A percentile compares a stretch with the other conserved stretches of the same genome.
Evolutionary conservation across 208 protist genomes (phyloP).

Genomic region (Lotmaria passim): DNA sequence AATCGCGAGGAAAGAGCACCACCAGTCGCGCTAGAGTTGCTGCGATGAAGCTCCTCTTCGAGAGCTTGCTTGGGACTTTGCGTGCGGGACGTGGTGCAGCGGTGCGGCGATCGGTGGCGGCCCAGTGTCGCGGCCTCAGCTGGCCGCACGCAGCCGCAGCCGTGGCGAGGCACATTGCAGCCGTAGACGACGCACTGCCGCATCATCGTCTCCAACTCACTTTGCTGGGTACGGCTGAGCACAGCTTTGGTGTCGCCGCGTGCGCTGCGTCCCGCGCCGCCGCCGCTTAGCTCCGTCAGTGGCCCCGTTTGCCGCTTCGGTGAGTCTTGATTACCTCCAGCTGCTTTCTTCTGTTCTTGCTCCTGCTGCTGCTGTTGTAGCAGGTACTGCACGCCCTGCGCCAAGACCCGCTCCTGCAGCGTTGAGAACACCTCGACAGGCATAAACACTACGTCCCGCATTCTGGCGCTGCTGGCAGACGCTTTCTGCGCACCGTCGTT

Average conservation of each 20-base stretch:
- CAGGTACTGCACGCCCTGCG: slow-evolving; percentile 14
- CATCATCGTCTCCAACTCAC: slow-evolving; percentile 24
- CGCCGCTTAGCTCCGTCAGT: too few species aligned
- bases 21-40: background rate
- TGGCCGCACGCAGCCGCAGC: slow-evolving; percentile 17
- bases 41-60: background rate
- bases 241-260: background rate
- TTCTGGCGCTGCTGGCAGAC: background rate
- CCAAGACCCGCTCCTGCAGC: slow-evolving; percentile 19
- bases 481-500: background rate
- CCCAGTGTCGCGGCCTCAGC: background rate
- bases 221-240: background rate
- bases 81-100: background rate
- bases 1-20: background rate
- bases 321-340: background rate
- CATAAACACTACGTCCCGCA: slow-evolving; percentile 18
- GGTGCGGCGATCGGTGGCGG: background rate
- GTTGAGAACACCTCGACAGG: slow-evolving; percentile 29
- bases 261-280: too few species aligned
- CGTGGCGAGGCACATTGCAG: slow-evolving; percentile 19
- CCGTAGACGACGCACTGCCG: slow-evolving; percentile 27
- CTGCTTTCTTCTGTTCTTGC: background rate
- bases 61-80: background rate
- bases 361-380: background rate
- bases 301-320: too few species aligned